Conservation (phyloP, 2,329 filamentous ascomycete species). For the Aureobasidium lini region DNA sequence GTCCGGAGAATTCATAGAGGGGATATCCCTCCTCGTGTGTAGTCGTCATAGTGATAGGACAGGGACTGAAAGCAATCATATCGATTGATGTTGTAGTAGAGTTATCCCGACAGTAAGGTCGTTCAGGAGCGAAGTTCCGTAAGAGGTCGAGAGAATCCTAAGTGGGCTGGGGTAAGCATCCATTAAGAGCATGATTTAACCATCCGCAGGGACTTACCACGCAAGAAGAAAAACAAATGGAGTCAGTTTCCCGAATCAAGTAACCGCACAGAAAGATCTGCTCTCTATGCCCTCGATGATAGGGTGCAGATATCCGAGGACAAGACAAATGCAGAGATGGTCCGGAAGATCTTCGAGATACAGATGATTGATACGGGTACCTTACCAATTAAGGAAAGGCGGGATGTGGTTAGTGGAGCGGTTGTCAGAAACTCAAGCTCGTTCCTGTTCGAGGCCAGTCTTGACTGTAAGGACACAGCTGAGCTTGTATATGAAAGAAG, state of each 20-base stretch:
- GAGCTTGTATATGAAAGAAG: not conserved
- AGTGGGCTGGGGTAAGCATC: not conserved
- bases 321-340: not conserved
- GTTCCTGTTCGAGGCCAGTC: conserved; percentile 11
- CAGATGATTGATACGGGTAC: conserved; percentile 1
- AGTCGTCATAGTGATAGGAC: not conserved
- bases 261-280: not conserved
- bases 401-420: not conserved
- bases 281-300: conserved; percentile 2
- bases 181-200: not conserved
- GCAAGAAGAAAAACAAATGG: conserved; percentile 2
- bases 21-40: conserved; percentile 2
- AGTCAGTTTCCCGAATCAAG: not conserved
- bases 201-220: not conserved
- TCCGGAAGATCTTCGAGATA: conserved; percentile 6
- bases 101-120: not conserved
- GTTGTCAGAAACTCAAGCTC: conserved; percentile 6
- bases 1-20: conserved; percentile 1
- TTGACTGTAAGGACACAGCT: conserved; percentile 4
- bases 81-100: not conserved
- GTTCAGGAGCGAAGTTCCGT: not conserved
- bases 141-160: not conserved
- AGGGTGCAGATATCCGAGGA: conserved; percentile 6
- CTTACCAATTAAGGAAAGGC: conserved; percentile 1
- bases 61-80: conserved; percentile 8